Evolutionary conservation across 441 rosid species (phyloP).

Genomic region (Manihot esculenta): DNA sequence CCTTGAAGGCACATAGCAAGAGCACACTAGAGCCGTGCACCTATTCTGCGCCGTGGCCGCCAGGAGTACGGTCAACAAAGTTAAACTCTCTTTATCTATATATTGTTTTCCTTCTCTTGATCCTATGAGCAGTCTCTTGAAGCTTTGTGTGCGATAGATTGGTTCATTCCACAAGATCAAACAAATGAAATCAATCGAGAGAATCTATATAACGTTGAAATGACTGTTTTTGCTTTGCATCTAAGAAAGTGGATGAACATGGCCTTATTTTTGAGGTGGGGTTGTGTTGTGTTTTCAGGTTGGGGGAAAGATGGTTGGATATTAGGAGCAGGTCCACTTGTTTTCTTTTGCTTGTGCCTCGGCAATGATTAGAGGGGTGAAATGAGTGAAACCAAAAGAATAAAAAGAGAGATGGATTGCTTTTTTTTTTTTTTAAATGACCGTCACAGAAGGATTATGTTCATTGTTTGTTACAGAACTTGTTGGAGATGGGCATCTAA

Average conservation of each 20-base stretch:
- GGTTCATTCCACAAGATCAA: conserved; percentile 3
- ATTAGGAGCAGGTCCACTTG: conserved; percentile 24
- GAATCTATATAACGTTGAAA: conserved; percentile 4
- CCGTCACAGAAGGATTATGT: neutral
- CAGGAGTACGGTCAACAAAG: conserved; percentile 46
- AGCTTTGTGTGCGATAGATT: neutral
- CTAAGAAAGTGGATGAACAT: conserved; percentile 19
- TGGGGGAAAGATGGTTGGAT: conserved; percentile 23
- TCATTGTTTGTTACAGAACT: neutral
- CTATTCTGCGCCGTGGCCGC: conserved; percentile 61
- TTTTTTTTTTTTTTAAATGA: neutral
- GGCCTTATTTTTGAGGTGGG: conserved; percentile 8
- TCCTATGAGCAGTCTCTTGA: conserved; percentile 5
- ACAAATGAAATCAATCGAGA: conserved; percentile 5
- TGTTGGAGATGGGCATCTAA: conserved; percentile 3
- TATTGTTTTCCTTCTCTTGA: neutral
- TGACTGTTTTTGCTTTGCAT: conserved; percentile 18
- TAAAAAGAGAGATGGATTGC: neutral
- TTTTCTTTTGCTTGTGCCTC: conserved; percentile 28
- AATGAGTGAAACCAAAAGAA: conserved; percentile 14
- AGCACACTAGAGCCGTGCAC: conserved; percentile 70
- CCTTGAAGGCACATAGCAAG: conserved; percentile 62
- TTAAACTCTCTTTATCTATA: neutral
- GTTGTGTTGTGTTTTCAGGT: conserved; percentile 12
- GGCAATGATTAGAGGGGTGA: conserved; percentile 33